Conservation (phyloP, 73 alveolate species). For the Urostyla sp. region DNA sequence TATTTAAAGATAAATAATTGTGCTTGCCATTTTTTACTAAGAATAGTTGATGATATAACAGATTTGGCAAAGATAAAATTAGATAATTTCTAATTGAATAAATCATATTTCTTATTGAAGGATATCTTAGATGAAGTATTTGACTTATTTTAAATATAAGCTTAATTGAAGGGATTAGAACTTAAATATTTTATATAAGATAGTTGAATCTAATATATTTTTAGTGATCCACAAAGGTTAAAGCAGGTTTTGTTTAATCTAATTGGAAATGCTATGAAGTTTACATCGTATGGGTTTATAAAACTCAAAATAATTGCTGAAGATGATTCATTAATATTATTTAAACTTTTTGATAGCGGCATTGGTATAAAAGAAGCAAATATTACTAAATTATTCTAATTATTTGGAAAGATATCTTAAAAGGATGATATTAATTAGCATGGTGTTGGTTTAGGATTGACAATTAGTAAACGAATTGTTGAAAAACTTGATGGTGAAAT, state of each 20-base stretch:
- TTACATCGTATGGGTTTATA: constrained; percentile 26
- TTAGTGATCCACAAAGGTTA: constrained; percentile 4
- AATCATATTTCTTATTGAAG: too few relatives aligned
- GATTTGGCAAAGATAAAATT: too few relatives aligned
- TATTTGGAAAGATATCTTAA: constrained; percentile 5
- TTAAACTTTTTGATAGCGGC: too few relatives aligned
- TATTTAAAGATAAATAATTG: too few relatives aligned
- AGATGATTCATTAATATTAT: background rate
- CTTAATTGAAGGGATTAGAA: too few relatives aligned
- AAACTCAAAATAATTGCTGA: background rate
- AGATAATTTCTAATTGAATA: too few relatives aligned
- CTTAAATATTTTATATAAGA: too few relatives aligned
- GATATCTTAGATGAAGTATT: too few relatives aligned
- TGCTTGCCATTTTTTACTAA: too few relatives aligned
- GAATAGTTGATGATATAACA: too few relatives aligned
- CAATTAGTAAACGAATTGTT: constrained; percentile 7
- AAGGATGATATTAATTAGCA: background rate
- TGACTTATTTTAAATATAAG: too few relatives aligned
- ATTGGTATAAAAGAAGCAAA: constrained; percentile 7
- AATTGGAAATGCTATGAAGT: constrained; percentile 47
- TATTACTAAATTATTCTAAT: background rate
- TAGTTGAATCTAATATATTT: too few relatives aligned
- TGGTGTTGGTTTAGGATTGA: constrained; percentile 16
- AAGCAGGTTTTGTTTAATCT: constrained; percentile 29
- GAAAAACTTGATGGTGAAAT: background rate